Evolutionary conservation across 2,329 filamentous ascomycete genomes (phyloP).

Genomic region (Colletotrichum melonis): DNA sequence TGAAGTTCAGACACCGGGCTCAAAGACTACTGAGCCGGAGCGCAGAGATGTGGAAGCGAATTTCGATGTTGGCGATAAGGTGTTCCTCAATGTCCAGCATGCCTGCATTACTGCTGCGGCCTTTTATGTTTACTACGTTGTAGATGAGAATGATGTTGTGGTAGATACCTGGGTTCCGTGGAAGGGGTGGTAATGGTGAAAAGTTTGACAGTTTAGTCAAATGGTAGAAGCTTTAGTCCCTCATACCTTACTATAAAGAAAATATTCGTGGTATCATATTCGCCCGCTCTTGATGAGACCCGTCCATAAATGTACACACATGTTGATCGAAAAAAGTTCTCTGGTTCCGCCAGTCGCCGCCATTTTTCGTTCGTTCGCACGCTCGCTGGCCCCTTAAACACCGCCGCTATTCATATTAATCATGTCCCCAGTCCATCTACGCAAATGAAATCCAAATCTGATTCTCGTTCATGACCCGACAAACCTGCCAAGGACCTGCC

Average conservation of each 20-base stretch:
- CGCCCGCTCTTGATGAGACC: background rate
- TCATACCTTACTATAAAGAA: background rate
- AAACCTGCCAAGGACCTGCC: slow-evolving; percentile 56
- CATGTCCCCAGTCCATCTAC: slow-evolving; percentile 38
- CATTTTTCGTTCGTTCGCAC: background rate
- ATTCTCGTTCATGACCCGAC: slow-evolving; percentile 56
- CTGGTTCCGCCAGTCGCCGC: too few species aligned
- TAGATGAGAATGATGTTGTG: slow-evolving; percentile 48
- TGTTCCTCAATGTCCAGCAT: slow-evolving; percentile 47
- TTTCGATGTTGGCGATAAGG: slow-evolving; percentile 47
- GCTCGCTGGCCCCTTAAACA: background rate
- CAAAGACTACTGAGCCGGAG: slow-evolving; percentile 32
- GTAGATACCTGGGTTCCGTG: slow-evolving; percentile 50
- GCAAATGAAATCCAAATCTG: slow-evolving; percentile 63
- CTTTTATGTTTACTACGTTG: slow-evolving; percentile 49
- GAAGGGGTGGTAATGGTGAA: slow-evolving; percentile 46
- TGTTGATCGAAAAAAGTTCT: background rate
- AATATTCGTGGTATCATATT: background rate
- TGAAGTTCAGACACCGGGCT: slow-evolving; percentile 1
- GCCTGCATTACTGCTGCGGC: slow-evolving; percentile 51
- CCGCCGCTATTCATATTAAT: background rate
- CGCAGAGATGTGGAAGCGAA: slow-evolving; percentile 39
- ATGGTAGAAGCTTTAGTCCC: background rate
- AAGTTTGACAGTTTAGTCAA: background rate
- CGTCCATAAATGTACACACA: background rate